These are phyloP conservation scores for Quambalaria eucalypti DNA, from an alignment of 1,284 basidiomycete species.

Conservation along the genomic window DNA sequence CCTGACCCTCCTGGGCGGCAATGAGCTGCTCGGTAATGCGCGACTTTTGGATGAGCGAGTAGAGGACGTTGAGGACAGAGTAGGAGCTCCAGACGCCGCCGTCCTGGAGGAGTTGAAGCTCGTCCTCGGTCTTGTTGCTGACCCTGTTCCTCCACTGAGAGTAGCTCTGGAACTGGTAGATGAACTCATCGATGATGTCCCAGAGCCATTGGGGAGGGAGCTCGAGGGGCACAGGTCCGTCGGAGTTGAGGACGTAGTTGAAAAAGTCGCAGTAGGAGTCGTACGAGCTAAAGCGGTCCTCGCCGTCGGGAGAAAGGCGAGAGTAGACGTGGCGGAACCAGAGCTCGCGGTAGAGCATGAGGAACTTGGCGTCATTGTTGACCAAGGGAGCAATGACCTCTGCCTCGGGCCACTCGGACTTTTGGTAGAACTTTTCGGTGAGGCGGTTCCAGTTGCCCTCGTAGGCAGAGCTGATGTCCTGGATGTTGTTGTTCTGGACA, in stretches of 20 bases:
- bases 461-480: slow-evolving; percentile 78
- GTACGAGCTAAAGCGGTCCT: slow-evolving; percentile 96
- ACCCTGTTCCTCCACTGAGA: slow-evolving; percentile 75
- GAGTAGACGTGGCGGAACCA: slow-evolving; percentile 91
- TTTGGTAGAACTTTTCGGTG: slow-evolving; percentile 88
- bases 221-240: slow-evolving; percentile 81
- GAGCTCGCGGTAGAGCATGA: slow-evolving; percentile 89
- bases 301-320: slow-evolving; percentile 82
- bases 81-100: slow-evolving; percentile 84
- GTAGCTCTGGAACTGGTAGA: slow-evolving; percentile 92
- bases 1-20: slow-evolving; percentile 70
- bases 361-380: slow-evolving; percentile 54
- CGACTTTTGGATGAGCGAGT: slow-evolving; percentile 94
- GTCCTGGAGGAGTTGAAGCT: slow-evolving; percentile 49
- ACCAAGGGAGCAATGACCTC: slow-evolving; percentile 59
- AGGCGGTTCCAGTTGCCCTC: slow-evolving; percentile 93
- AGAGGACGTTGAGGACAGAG: slow-evolving; percentile 92
- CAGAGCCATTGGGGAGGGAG: slow-evolving; percentile 96
- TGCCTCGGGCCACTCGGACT: slow-evolving; percentile 93
- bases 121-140: slow-evolving; percentile 79
- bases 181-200: slow-evolving; percentile 99
- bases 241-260: slow-evolving; percentile 84
- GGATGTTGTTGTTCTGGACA: slow-evolving; percentile 36
- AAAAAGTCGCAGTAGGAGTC: slow-evolving; percentile 97
- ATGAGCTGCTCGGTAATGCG: slow-evolving; percentile 85